Base-by-base conservation (phyloP, 2,329 filamentous ascomycete species). In the Diaporthe velutina region DNA sequence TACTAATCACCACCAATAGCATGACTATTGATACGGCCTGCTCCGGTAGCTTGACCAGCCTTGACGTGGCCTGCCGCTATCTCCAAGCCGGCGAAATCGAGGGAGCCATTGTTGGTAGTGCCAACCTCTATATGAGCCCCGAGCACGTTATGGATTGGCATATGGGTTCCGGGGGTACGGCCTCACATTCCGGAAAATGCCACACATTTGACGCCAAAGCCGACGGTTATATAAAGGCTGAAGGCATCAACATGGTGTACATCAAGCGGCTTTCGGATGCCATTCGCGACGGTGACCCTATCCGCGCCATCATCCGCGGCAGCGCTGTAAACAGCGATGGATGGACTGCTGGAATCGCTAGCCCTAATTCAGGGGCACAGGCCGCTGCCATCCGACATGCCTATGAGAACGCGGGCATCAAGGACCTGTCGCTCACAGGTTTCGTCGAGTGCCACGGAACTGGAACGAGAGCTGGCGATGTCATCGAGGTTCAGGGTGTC, bases 381-480 rank as follows among this genome's bases (percentile, higher is more conserved):
- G 73, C 19, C 73, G 71, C 76, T 7, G 80, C 88, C 38, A 88
- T 88, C 79, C 79, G 82, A 70, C 80, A 83, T 48, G 83, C 85
- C 2, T 92, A 91, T 76, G 75, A 78, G 6, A 82, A 81, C 13
- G 84, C 85, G 86, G 84, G 1, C 83, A 38, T 38, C 42, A 48
- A 48, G 40, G 40, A 42, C 40, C 40, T 42, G 40, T 42, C 40
- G 15, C 40, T 42, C 40, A 42, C 40, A 1, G 40, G 40, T 4
- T 91, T 87, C 71, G 86, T 90, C 60, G 89, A 91, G 78, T 90
- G 88, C 40, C 89, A 89, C 76, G 90, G 90, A 4, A 92, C 90
- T 0, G 90, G 90, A 5, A 92, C 90, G 0, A 85, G 87, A 45
- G 89, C 87, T 5, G 89, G 90, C 13, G 88, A 90, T 75, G 83